Evolutionary conservation across 2,329 filamentous ascomycete genomes (phyloP).

Genomic region (Ophiocordyceps unilateralis): DNA sequence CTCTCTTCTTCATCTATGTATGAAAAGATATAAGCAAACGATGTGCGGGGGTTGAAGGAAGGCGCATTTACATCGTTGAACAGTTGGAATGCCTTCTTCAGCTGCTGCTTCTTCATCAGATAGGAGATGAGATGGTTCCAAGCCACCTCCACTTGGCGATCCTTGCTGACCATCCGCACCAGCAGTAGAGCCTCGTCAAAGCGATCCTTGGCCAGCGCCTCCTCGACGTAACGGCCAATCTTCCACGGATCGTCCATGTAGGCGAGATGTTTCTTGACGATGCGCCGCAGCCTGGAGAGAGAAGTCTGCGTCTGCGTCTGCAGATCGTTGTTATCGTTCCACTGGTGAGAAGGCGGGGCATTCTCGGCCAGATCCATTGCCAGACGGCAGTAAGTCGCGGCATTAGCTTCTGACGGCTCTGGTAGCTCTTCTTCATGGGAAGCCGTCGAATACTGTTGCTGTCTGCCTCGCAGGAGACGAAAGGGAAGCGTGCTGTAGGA

Average conservation of each 20-base stretch:
- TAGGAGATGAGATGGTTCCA: slow-evolving; percentile 81
- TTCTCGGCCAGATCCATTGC: neutral
- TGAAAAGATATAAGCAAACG: neutral
- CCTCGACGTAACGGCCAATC: slow-evolving; percentile 50
- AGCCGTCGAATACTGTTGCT: neutral
- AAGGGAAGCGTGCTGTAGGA: neutral
- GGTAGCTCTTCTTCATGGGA: too few relatives aligned
- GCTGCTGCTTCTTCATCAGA: slow-evolving; percentile 40
- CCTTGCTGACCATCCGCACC: slow-evolving; percentile 50
- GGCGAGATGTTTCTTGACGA: slow-evolving; percentile 37
- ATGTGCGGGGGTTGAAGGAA: neutral
- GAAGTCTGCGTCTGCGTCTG: neutral
- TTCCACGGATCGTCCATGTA: slow-evolving; percentile 54
- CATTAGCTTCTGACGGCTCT: neutral
- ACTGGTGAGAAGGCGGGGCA: neutral
- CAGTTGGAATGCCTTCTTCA: slow-evolving; percentile 55
- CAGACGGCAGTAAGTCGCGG: neutral
- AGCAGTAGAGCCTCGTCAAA: slow-evolving; percentile 51
- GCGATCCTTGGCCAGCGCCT: slow-evolving; percentile 39
- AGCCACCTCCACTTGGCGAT: slow-evolving; percentile 49
- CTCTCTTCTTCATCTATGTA: slow-evolving; percentile 80
- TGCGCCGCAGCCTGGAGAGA: slow-evolving; percentile 15
- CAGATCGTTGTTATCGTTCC: neutral
- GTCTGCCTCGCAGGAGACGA: neutral
- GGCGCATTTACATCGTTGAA: slow-evolving; percentile 63